Evolutionary conservation across 306 rosid species (phyloP), one percentile per base, ranked within the genome.

Genomic region (Begonia fuchsioides): DNA sequence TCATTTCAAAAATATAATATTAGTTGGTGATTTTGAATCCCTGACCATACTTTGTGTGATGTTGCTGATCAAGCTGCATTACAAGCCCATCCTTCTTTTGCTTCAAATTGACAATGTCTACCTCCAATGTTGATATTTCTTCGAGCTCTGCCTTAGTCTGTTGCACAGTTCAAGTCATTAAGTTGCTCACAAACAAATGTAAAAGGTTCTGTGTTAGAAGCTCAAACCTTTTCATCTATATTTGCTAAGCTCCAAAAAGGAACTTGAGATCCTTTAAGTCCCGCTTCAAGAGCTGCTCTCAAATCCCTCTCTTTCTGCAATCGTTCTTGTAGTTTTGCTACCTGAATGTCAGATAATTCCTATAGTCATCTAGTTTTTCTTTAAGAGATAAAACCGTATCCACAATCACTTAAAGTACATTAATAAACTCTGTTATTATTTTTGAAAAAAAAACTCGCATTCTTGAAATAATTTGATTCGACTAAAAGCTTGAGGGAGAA

Each of bases 121-220:
- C 67, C 72, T 73, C 95, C 50, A 62, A 72, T 57, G 53, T 59
- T 49, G 81, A 69, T 60, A 82, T 65, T 72, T 85, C 93, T 64
- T 68, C 75, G 44, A 85, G 74, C 53, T 79, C 83, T 65, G 72
- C 65, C 79, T 63, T 79, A 40, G 74, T 73, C 98, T 92, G 67
- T 63, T 54, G 57, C 61, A 63, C 53, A 57, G 50, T 57, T 60
- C 43, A 63, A 38, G 44, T 69, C 57, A 60, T 16, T 19, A 19
- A 9, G 15, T 50, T 39, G 32, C 38, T 14, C 8, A 58, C 39
- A 9, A 13, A 49, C 17, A 19, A 40, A 49, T 39, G 3, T 38
- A 17, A 48, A n/a, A 47, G 10, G 49, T 49, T 6, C 1, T 50
- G 26, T 44, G 50, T 55, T 51, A 59, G 50, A 49, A 60, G 60